Evolutionary conservation across 805 yeast genomes (phyloP), one percentile per base, ranked within the genome.

Genomic region (Metschnikowia baotianmanensis): DNA sequence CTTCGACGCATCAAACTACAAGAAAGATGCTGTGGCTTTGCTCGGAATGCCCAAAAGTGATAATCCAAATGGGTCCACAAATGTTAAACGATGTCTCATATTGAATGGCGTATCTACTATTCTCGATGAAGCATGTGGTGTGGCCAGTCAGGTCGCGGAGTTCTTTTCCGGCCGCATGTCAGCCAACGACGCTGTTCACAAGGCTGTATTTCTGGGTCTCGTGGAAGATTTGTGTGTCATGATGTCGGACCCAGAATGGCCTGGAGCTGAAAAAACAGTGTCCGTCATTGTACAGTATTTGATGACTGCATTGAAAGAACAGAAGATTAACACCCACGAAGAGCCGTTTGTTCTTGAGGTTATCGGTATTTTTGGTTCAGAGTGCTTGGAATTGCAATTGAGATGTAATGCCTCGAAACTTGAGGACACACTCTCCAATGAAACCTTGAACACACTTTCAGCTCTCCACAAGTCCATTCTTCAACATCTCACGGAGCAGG

Each of bases 161-260:
- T 46, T 46, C 28, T 40, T 48, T 10, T 31, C 38, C 5, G 34
- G 38, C 4, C 36, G 43, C 16, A n/a, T 48, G 7, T 12, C 38
- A 2, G 11, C 34, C 5, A 27, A 41, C 5, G 48, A 43, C 20
- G 21, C 38, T 10, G 25, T 42, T 6, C 37, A 41, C 12, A 51
- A 46, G 21, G 12, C 40, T 6, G 13, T 36, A 2, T 39, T 47
- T n/a, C 15, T 30, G 8, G 31, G 36, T 5, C 63, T 82, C 21
- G 49, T 82, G 1, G 76, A 74, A 31, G 96, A 86, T 51, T 59
- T 85, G 16, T 42, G 78, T 6, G 45, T 54, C 0, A 57, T 84
- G 39, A 51, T 84, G 8, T 57, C 63, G 2, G 58, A 58, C 7
- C 86, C 88, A 0, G 82, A 78, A 40, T 86, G 83, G 78, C 69